Evolutionary conservation across 352 stramenopile species (phyloP), one percentile per base, ranked within the genome.

Genomic region (Phytophthora foliorum): DNA sequence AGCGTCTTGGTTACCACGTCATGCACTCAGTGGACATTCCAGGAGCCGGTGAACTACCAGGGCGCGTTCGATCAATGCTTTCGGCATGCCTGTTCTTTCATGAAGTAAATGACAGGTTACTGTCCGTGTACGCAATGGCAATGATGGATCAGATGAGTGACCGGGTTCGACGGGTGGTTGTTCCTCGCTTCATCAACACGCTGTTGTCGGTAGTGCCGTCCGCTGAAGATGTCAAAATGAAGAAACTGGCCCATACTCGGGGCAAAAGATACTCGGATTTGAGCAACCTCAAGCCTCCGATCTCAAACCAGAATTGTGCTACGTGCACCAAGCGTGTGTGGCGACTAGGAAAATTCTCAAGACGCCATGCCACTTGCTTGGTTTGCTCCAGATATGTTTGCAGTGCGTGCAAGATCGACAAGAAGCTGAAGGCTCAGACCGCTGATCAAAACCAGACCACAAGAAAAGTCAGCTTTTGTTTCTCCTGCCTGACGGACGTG

Each of bases 21-120:
- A 73, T 87, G 56, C 82, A 89, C 67, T 88, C 78, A 32, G 71
- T 90, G 24, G 66, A 74, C 4, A 75, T 90, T 25, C 63, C 61
- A 3, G 44, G 78, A 65, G 78, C 80, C 0, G 49, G 58, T 1
- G 51, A 63, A 3, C 46, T 73, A 13, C 39, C 62, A 19, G 62
- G 57, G 55, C 66, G 67, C 41, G 61, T 78, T 34, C 79, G 82
- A n/a, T 74, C 75, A 6, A 74, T 79, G 10, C 41, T 77, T 7
- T 81, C 75, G 0, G 48, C 69, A 24, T 83, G 75, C 19, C 63
- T 55, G 0, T 69, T 86, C 41, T 83, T 70, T 34, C 61, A 66
- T n/a, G 72, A 82, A 68, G 53, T 45, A 6, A 57, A 38, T 17
- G 38, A 65, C 3, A 69, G 50, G 21, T 54, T 39, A 2, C 36